Conservation (phyloP, 1,284 basidiomycete species). For the Ganoderma lingzhi region DNA sequence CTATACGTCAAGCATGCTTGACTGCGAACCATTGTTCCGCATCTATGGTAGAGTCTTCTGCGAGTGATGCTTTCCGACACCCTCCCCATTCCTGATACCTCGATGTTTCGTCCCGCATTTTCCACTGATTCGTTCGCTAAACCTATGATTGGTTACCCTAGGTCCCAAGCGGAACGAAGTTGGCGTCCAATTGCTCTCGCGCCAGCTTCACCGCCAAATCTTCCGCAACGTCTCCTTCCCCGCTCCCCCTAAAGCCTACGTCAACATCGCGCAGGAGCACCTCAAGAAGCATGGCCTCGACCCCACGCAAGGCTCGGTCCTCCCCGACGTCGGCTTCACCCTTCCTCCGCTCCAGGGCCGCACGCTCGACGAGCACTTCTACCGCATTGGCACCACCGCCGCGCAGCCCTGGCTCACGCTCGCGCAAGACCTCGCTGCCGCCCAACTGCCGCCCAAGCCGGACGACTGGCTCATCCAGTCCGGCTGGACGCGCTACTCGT, state of each 20-base stretch:
- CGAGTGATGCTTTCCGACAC: neutral
- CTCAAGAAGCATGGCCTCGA: conserved; percentile 84
- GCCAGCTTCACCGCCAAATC: conserved; percentile 82
- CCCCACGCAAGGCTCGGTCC: conserved; percentile 80
- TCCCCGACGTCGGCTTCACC: conserved; percentile 82
- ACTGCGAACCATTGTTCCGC: neutral
- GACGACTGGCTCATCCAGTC: conserved; percentile 80
- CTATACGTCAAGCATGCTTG: neutral
- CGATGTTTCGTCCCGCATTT: too few species aligned
- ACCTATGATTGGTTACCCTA: neutral
- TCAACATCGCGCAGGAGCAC: conserved; percentile 84
- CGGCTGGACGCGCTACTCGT: conserved; percentile 93
- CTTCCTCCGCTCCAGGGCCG: conserved; percentile 87
- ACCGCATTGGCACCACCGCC: conserved; percentile 75
- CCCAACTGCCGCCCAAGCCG: conserved; percentile 68
- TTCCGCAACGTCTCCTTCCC: conserved; percentile 81
- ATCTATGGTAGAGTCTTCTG: neutral
- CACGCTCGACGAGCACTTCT: conserved; percentile 91
- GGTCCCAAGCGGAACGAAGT: conserved; percentile 80
- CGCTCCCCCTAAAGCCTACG: conserved; percentile 64
- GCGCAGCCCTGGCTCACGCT: conserved; percentile 87
- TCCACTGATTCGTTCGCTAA: neutral
- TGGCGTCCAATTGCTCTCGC: conserved; percentile 92
- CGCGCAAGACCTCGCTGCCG: conserved; percentile 68
- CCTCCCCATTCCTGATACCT: too few species aligned